Base-by-base conservation (phyloP, 2,329 filamentous ascomycete species). In the Xylariaceae sp. region DNA sequence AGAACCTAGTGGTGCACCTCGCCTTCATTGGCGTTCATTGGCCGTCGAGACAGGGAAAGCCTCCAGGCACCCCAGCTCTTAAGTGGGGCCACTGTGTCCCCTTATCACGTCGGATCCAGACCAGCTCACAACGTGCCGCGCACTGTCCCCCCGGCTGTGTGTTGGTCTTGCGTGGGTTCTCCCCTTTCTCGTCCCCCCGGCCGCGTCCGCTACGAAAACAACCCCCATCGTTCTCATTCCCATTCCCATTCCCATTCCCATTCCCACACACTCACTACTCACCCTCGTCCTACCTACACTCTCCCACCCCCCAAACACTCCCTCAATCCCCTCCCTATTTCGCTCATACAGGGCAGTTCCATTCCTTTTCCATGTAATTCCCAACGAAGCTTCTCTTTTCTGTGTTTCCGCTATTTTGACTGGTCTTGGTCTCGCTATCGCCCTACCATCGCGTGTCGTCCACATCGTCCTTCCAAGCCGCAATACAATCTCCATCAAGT, bases 271-370 rank as follows among this genome's bases (percentile, higher is more conserved):
- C 58, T 48, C 56, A 57, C 61, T 44, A 58, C 58, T 63, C 60
- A 58, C 61, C 58, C 58, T 62, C 61, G 51, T 53, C 15, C 51
- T 45, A 58, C 54, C 53, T 55, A 48, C 44, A 30, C 58, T 58
- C 53, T 56, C 48, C 56, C 49, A 11, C 49, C 42, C 59, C 56
- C 56, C 56, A 34, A 23, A 59, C 59, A 51, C 57, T 64, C 62
- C 57, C 62, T 64, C 62, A 54, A 55, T 47, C 57, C 50, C 62
- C 59, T 61, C 57, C 59, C 59, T 64, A 58, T 60, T 62, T 62
- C 47, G 55, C 62, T 64, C 59, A 55, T 53, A 58, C 59, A 58
- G 62, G 59, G 62, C 59, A 62, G 52, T 64, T 56, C 44, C 59
- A 50, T 58, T 62, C 59, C 39, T 64, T 64, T 60, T 53, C 49